A percentile compares a stretch with the other conserved stretches of the same genome.
phyloP scores from a whole-genome alignment of 1,139 yeast species.

The Zygoascus meyerae region DNA sequence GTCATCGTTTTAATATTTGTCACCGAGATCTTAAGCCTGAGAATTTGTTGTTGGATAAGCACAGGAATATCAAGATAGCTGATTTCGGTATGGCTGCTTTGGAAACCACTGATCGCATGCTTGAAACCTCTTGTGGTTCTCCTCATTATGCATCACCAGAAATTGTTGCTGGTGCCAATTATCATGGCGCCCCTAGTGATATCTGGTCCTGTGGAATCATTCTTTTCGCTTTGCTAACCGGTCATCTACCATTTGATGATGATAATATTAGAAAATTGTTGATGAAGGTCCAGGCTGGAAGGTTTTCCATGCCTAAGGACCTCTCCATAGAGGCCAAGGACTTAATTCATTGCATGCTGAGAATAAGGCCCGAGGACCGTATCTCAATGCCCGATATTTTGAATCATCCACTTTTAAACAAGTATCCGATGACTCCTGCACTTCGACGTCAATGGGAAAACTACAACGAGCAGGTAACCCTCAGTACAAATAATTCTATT shows the following conservation, averaged over 20 bases:
- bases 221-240: conserved; percentile 85
- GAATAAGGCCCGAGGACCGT: conserved; percentile 72
- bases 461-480: conserved; percentile 26
- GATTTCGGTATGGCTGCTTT: conserved; percentile 99
- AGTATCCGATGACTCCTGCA: conserved; percentile 46
- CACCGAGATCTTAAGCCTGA: conserved; percentile 97
- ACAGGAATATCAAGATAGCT: conserved; percentile 88
- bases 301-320: conserved; percentile 74
- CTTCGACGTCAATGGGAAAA: conserved; percentile 27
- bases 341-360: conserved; percentile 73
- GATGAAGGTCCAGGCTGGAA: conserved; percentile 86
- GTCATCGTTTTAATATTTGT: conserved; percentile 84
- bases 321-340: conserved; percentile 81
- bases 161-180: conserved; percentile 87
- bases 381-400: conserved; percentile 69
- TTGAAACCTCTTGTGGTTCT: conserved; percentile 96
- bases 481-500: conserved; percentile 10
- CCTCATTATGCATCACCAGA: conserved; percentile 99
- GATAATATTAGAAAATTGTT: conserved; percentile 83
- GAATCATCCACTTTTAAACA: conserved; percentile 69
- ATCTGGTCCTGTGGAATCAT: conserved; percentile 99
- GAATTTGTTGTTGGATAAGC: conserved; percentile 77
- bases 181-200: conserved; percentile 96
- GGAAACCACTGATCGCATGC: conserved; percentile 73
- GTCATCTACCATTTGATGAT: conserved; percentile 95